phyloP scores from a whole-genome alignment of 1,139 yeast genomes.

The Pichia sp. region DNA sequence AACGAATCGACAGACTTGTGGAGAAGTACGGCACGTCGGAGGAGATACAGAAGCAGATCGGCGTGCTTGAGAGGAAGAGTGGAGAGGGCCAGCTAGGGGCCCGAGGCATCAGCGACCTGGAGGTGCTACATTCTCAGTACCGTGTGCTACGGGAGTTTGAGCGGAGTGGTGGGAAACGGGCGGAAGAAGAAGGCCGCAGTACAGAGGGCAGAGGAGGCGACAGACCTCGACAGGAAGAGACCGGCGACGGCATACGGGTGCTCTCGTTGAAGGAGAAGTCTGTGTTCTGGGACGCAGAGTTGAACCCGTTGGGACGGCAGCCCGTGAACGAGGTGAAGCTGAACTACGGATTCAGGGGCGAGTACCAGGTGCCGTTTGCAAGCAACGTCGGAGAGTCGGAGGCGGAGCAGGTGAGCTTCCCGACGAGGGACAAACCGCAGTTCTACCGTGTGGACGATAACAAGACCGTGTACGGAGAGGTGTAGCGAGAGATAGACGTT shows the following conservation, averaged over 20 bases:
- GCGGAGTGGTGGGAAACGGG: not conserved
- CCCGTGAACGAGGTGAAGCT: not conserved
- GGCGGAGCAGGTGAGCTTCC: constrained; percentile 23
- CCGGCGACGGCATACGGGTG: not conserved
- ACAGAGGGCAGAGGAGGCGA: not conserved
- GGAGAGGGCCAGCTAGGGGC: not conserved
- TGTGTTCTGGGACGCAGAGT: constrained; percentile 40
- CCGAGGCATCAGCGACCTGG: constrained; percentile 1
- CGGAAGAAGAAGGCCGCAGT: not conserved
- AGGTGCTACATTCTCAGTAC: constrained; percentile 4
- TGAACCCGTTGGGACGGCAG: constrained; percentile 37
- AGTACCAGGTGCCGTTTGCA: constrained; percentile 2
- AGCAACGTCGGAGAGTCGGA: constrained; percentile 2
- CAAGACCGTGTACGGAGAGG: constrained; percentile 14
- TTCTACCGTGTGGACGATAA: constrained; percentile 30
- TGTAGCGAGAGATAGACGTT: not conserved
- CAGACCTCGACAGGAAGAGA: not conserved
- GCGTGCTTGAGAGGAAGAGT: not conserved
- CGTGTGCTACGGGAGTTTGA: constrained; percentile 5
- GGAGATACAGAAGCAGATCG: constrained; percentile 1
- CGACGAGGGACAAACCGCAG: constrained; percentile 30
- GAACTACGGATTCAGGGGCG: constrained; percentile 27
- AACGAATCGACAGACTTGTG: constrained; percentile 4
- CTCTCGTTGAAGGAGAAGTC: constrained; percentile 25
- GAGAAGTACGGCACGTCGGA: constrained; percentile 4